Conservation (phyloP, 305 asterid species). For the Solanum hybrid region DNA sequence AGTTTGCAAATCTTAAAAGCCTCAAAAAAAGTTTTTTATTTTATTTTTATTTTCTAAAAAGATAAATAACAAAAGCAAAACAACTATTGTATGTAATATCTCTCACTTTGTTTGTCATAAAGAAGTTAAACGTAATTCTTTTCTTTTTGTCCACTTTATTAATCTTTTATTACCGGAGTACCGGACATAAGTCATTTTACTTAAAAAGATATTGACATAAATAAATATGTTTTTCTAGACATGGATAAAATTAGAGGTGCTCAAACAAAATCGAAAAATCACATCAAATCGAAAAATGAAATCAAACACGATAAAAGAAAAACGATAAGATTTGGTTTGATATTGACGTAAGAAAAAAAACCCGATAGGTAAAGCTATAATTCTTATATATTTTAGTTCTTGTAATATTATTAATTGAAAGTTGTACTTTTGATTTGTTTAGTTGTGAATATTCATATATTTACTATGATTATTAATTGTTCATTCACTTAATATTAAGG, state of each 20-base stretch:
- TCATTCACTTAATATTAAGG: not conserved
- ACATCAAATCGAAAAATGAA: not conserved
- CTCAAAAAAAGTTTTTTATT: not conserved
- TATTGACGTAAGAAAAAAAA: not conserved
- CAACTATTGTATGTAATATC: not conserved
- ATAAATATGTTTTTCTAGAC: not conserved
- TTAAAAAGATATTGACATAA: not conserved
- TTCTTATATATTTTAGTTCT: not conserved
- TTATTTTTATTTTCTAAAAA: not conserved
- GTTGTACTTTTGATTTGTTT: not conserved
- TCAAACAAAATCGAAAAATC: not conserved
- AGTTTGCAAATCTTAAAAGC: not conserved
- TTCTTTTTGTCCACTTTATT: not conserved
- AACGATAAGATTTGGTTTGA: not conserved
- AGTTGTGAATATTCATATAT: not conserved
- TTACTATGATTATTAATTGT: not conserved
- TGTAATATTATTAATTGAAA: not conserved
- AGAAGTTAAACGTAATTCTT: not conserved
- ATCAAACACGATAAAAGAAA: not conserved
- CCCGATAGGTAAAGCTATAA: not conserved
- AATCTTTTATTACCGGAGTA: not conserved
- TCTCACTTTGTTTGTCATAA: not conserved
- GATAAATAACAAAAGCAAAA: not conserved
- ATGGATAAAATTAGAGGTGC: not conserved
- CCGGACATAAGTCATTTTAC: not conserved